Percentiles rank a stretch among this genome's conserved stretches.
phyloP scores from a whole-genome alignment of 164 flowering plant species.

The Chloranthus sessilifolius region DNA sequence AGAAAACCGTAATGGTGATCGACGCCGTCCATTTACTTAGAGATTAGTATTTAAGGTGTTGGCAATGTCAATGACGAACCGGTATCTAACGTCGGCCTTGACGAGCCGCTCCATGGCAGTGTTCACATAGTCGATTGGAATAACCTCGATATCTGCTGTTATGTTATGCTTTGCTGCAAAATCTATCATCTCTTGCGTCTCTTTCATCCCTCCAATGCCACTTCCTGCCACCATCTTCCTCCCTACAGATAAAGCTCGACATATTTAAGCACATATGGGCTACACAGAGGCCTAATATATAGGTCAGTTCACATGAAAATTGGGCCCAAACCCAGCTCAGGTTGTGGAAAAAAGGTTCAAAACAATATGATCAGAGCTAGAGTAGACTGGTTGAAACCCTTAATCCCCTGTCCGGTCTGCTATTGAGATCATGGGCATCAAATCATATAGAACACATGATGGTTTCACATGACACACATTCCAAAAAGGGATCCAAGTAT shows the following conservation, averaged over 20 bases:
- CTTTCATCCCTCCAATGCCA: conserved; percentile 47
- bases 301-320: neutral
- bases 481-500: too few species aligned
- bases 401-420: too few species aligned
- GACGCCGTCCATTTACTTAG: too few species aligned
- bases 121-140: conserved; percentile 40
- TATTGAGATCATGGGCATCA: too few species aligned
- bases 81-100: conserved; percentile 42
- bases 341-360: neutral
- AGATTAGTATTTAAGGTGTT: conserved; percentile 19
- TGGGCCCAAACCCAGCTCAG: neutral
- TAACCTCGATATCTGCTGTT: conserved; percentile 40
- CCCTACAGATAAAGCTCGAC: too few species aligned
- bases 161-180: conserved; percentile 52
- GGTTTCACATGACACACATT: too few species aligned
- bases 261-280: too few species aligned
- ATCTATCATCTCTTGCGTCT: conserved; percentile 61
- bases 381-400: too few species aligned
- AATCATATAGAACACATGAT: too few species aligned
- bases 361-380: neutral
- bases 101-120: conserved; percentile 44
- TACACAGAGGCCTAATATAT: too few species aligned
- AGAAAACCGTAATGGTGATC: too few species aligned
- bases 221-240: conserved; percentile 47
- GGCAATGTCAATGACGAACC: conserved; percentile 41